Evolutionary conservation across 2,329 filamentous ascomycete species (phyloP).

Genomic region (Dendryphion nanum): DNA sequence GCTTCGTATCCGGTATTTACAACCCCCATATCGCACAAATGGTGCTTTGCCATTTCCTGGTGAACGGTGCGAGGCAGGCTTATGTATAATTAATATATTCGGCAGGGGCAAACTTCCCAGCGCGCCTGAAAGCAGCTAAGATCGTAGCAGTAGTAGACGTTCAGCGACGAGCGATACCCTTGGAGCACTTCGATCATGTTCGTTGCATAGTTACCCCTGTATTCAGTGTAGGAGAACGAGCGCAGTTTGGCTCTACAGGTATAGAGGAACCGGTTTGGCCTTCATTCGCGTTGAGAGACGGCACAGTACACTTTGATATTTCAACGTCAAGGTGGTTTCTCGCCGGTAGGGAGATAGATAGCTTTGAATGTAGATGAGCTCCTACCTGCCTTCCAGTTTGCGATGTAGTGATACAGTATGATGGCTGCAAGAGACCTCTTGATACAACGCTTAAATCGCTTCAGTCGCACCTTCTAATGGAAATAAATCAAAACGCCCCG

Average conservation of each 20-base stretch:
- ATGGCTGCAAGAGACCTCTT: too few species aligned
- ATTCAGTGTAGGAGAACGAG: slow-evolving; percentile 5
- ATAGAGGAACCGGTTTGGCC: slow-evolving; percentile 12
- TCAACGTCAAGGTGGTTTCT: slow-evolving; percentile 28
- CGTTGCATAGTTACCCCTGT: slow-evolving; percentile 19
- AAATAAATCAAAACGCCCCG: too few species aligned
- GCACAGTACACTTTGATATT: slow-evolving; percentile 28
- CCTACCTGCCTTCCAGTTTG: too few species aligned
- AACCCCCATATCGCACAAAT: too few species aligned
- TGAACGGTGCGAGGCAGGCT: too few species aligned
- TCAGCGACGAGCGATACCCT: slow-evolving; percentile 8
- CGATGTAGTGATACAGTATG: too few species aligned
- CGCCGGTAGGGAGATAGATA: slow-evolving; percentile 33
- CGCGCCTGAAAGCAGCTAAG: slow-evolving; percentile 9
- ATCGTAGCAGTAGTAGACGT: slow-evolving; percentile 15
- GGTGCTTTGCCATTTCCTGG: too few species aligned
- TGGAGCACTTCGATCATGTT: slow-evolving; percentile 15
- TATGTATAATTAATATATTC: too few species aligned
- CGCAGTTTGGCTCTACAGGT: too few species aligned
- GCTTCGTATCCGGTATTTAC: slow-evolving; percentile 11
- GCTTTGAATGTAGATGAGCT: slow-evolving; percentile 35
- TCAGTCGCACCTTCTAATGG: too few species aligned
- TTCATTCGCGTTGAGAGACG: slow-evolving; percentile 31
- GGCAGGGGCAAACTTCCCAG: background rate
- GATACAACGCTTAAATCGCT: too few species aligned